Evolutionary conservation across 108 stramenopile genomes (phyloP), one percentile per base, ranked within the genome.

Genomic region (Stephanodiscus triporus): DNA sequence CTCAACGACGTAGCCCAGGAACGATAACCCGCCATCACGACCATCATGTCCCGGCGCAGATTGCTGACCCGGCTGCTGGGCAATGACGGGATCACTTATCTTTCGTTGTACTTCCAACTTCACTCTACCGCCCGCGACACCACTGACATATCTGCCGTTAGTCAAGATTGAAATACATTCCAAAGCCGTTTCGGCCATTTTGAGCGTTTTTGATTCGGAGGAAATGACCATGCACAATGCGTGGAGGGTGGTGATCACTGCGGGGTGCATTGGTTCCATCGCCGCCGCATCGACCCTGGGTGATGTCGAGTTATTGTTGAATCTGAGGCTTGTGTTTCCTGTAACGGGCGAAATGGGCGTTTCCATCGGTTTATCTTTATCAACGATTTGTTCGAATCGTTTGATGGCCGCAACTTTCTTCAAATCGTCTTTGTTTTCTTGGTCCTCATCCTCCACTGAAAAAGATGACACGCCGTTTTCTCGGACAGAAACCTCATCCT

Each of bases 111-210:
- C 70, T 22, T 80, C 80, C 58, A 82, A 76, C 42, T 82, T 77
- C 81, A 82, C 70, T 23, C 66, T 47, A 29, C 89, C 89, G 38
- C 92, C 92, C 5, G 92, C 90, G 45, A 85, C 61, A n/a, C 94
- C 94, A 16, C 80, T 83, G 23, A 95, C 77, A 68, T 91, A 92
- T 30, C 80, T 29, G 4, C 81, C 68, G 23, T 84, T 78, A 8
- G 80, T 77, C 14, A 92, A 73, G 1, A 95, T 60, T 23, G 84
- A 74, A 57, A 87, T 80, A 60, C 84, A 84, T 4, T 85, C 86
- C 75, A 95, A 77, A 23, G 90, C 83, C 37, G 84, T 38, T 51
- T 95, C 90, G 56, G 80, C 76, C 57, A 87, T 87, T 62, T 82
- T 83, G 61, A 65, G 76, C 13, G 86, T 87, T 55, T 79, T 79